phyloP scores from a whole-genome alignment of 2,329 filamentous ascomycete species.

The Coleophoma crateriformis region DNA sequence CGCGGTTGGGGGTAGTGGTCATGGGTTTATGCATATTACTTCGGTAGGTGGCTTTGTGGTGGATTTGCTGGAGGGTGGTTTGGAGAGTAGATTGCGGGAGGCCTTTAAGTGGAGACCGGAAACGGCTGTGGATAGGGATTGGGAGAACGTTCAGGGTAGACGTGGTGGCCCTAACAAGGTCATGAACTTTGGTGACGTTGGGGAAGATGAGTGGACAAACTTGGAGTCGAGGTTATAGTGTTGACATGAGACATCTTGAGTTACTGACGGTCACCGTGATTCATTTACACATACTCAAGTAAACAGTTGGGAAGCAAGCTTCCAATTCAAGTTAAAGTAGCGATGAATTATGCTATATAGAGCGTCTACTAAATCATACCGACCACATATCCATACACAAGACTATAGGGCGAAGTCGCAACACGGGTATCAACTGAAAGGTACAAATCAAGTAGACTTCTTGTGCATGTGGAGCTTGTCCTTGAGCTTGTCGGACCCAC shows the following conservation, averaged over 20 bases:
- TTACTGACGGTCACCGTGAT: no score
- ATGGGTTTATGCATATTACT: conserved; percentile 46
- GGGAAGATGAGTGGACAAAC: conserved; percentile 31
- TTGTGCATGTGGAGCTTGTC: neutral
- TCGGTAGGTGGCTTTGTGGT: conserved; percentile 42
- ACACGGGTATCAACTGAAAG: no score
- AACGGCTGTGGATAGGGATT: conserved; percentile 37
- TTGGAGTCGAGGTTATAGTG: conserved; percentile 4
- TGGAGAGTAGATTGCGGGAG: conserved; percentile 35
- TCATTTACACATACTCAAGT: no score
- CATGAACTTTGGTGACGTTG: conserved; percentile 40
- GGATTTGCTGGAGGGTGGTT: conserved; percentile 38
- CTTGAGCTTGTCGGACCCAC: neutral
- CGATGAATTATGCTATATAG: no score
- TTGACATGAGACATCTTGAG: no score
- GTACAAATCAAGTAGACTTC: neutral
- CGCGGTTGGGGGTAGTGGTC: conserved; percentile 44
- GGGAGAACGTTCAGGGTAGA: conserved; percentile 40
- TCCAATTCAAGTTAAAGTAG: no score
- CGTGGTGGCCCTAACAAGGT: conserved; percentile 40
- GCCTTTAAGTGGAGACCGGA: conserved; percentile 47
- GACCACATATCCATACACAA: no score
- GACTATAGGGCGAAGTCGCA: no score
- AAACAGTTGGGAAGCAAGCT: no score
- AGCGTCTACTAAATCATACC: no score